Percentiles rank a stretch among this genome's conserved stretches.
phyloP scores from a whole-genome alignment of 345 rosid genomes.

The Salix suchowensis region DNA sequence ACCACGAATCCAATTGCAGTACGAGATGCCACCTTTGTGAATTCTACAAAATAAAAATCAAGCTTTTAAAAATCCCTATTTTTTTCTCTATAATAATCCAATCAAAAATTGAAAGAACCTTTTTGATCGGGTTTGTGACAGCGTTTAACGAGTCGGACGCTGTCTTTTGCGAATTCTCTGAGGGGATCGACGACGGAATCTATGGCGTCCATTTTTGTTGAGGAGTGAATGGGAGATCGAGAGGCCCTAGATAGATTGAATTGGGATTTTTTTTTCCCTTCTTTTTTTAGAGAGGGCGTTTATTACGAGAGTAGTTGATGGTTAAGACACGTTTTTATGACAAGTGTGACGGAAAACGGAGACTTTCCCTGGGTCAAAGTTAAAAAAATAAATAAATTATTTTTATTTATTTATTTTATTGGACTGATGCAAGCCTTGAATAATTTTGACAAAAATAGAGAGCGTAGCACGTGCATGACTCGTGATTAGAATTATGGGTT shows the following conservation, averaged over 20 bases:
- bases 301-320: not conserved
- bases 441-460: not conserved
- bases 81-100: not conserved
- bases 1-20: conserved; percentile 82
- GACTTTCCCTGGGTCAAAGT: not conserved
- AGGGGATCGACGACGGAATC: conserved; percentile 63
- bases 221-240: not conserved
- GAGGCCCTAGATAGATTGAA: conserved; percentile 2
- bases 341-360: not conserved
- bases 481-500: too few relatives aligned
- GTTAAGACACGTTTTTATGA: not conserved
- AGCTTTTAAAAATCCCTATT: not conserved
- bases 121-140: conserved; percentile 85
- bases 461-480: too few relatives aligned
- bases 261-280: too few relatives aligned
- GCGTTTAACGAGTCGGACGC: conserved; percentile 71
- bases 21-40: conserved; percentile 74
- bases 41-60: conserved; percentile 32
- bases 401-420: not conserved
- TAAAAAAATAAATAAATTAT: not conserved
- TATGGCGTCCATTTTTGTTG: conserved; percentile 52
- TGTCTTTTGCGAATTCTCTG: conserved; percentile 73
- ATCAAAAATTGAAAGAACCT: conserved; percentile 20
- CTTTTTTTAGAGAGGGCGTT: not conserved
- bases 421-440: not conserved